Evolutionary conservation across 768 basidiomycete genomes (phyloP).

Genomic region (Russula vinacea): DNA sequence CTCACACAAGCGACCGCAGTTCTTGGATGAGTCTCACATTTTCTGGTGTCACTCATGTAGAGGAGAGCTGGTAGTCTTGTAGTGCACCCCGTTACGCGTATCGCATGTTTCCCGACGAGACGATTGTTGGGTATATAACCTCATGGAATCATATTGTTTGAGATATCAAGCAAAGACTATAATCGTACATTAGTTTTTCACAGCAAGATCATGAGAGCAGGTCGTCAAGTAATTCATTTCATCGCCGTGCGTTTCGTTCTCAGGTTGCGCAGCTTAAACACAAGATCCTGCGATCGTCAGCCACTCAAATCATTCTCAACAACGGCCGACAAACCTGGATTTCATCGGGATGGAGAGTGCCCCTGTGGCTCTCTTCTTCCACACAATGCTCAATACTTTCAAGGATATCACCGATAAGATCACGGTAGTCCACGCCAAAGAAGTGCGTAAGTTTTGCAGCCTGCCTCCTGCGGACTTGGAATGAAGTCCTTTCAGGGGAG

Average conservation of each 20-base stretch:
- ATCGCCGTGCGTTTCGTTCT: constrained; percentile 48
- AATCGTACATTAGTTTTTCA: constrained; percentile 29
- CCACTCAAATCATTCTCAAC: constrained; percentile 2
- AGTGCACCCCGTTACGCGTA: constrained; percentile 22
- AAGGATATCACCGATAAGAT: constrained; percentile 70
- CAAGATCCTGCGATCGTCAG: constrained; percentile 35
- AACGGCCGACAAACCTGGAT: constrained; percentile 53
- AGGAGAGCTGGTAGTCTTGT: constrained; percentile 79
- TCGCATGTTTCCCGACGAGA: constrained; percentile 2
- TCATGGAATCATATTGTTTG: constrained; percentile 15
- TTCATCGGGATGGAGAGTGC: constrained; percentile 64
- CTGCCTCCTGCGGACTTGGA: constrained; percentile 67
- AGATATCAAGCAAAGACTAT: constrained; percentile 17
- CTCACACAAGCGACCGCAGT: constrained; percentile 53
- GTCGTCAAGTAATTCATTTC: constrained; percentile 24
- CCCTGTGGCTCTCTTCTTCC: constrained; percentile 62
- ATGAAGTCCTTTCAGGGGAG: constrained; percentile 49
- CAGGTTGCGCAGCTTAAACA: constrained; percentile 52
- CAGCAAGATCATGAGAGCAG: constrained; percentile 30
- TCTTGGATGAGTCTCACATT: constrained; percentile 83
- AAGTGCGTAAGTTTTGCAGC: constrained; percentile 85
- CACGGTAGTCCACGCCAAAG: constrained; percentile 83
- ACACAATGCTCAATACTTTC: constrained; percentile 78
- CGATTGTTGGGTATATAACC: constrained; percentile 8
- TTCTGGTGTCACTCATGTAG: constrained; percentile 86